Evolutionary conservation across 768 basidiomycete species (phyloP).

Genomic region (Boletus tomentosulus): DNA sequence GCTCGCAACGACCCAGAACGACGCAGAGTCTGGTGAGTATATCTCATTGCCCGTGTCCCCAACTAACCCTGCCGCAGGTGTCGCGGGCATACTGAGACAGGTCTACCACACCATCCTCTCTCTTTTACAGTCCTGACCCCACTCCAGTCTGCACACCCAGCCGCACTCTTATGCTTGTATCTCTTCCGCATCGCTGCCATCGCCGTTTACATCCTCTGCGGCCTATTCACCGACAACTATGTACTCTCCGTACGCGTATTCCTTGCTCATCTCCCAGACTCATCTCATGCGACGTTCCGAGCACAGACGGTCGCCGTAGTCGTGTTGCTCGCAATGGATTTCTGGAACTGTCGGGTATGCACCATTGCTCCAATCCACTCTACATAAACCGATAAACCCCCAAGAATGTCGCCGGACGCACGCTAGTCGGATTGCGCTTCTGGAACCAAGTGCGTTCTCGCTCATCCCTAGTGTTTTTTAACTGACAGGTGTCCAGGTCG

Average conservation of each 20-base stretch:
- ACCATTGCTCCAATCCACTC: background rate
- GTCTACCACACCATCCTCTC: constrained; percentile 33
- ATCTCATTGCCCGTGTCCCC: constrained; percentile 1
- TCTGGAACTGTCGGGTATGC: constrained; percentile 92
- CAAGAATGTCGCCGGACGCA: constrained; percentile 91
- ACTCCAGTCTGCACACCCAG: constrained; percentile 69
- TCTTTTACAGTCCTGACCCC: constrained; percentile 11
- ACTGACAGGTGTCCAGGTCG: constrained; percentile 52
- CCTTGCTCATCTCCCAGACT: background rate
- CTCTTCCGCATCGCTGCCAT: constrained; percentile 88
- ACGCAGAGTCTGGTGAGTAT: constrained; percentile 69
- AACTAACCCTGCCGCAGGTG: constrained; percentile 37
- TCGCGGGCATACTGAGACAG: constrained; percentile 75
- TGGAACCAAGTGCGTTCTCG: constrained; percentile 79
- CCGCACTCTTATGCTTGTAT: constrained; percentile 84
- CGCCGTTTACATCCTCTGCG: constrained; percentile 88
- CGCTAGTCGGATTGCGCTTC: constrained; percentile 89
- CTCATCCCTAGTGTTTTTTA: background rate
- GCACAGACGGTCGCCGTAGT: constrained; percentile 84
- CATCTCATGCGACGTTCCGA: background rate
- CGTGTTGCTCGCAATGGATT: constrained; percentile 92
- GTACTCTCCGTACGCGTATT: constrained; percentile 75
- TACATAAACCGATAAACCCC: constrained; percentile 2
- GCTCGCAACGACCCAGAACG: constrained; percentile 54
- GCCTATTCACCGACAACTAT: constrained; percentile 85